Evolutionary conservation across 306 rosid genomes (phyloP), one percentile per base, ranked within the genome.

Genomic region (Pyrus pyrifolia): DNA sequence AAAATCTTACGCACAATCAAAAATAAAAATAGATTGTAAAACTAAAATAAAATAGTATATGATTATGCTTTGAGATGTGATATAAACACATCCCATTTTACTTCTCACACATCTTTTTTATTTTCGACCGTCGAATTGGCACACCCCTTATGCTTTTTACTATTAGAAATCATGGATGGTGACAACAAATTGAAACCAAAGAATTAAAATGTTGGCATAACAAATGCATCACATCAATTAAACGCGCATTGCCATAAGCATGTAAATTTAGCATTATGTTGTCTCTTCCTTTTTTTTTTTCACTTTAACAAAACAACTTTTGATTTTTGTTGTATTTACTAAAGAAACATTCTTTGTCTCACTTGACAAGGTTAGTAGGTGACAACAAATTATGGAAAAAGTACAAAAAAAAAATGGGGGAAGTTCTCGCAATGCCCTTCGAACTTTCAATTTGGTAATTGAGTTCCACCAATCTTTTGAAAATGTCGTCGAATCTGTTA

Each of bases 311-410:
- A 11, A 61, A 44, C 45, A 61, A 27, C 69, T 59, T 74, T 74
- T 60, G 58, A 61, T 42, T 42, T 49, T 44, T 57, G 42, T 23
- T 68, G 46, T 30, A 30, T 65, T 18, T 44, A 69, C 49, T 42
- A 69, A 29, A 70, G 44, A 19, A 67, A 29, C 21, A 58, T 65
- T 65, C 51, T 65, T 38, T 83, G 81, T 83, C 83, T 79, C 58
- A 75, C 72, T 70, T 18, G 80, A 49, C 62, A 40, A 29, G 27
- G 9, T 35, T 2, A 35, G 42, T 1, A 35, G 31, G 51, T 78
- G 73, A 73, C 77, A 42, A 74, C 23, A 40, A 60, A 60, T 60
- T 23, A 29, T 52, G 68, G 22, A 14, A 51, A 53, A 44, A 45
- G 35, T 31, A 45, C 52, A 3, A n/a, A 33, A 53, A 30, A 33